Evolutionary conservation across 495 filamentous ascomycete genomes (phyloP), one percentile per base, ranked within the genome.

Genomic region (Penicillium subrubescens): DNA sequence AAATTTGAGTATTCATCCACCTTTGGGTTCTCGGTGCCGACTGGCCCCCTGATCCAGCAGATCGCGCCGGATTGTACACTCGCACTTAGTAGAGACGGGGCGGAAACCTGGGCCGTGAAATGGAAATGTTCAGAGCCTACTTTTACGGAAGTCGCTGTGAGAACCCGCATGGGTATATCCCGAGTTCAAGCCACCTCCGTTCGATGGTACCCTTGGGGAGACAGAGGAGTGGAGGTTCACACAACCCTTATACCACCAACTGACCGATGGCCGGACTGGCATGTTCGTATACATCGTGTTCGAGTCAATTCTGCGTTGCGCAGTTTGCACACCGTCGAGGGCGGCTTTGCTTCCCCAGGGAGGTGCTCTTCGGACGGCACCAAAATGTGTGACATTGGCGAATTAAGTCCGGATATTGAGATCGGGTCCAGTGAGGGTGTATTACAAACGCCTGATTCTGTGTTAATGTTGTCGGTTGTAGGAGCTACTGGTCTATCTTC

Each of bases 1-100:
- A 80, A 83, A 61, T 91, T 91, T 73, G 87, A 87, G 7, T 91
- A 91, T 73, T 86, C 82, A 48, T 85, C 84, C 43, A 80, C 86
- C 5, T 91, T 89, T 74, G 87, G 79, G 6, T 92, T 91, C 71
- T 62, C 59, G 0, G 64, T 67, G 2, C 64, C 64, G 8, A 67
- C 59, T 0, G 64, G 64, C 2, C 55, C 55, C 15, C 25, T 62
- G 8, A 62, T 67, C 15, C 60, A 62, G 8, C 64, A 67, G 31
- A 59, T 67, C 31, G 64, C 64, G 12, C 64, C 60, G 39, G 64
- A 67, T 14, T 62, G 60, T 29, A 67, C 56, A 2, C 19, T 67
- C 3, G 59, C 60, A 8, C 33, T 67, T 2, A 67, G 64, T 11
- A 44, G 64, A 46, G 64, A 67, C 34, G 64, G 59, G 5, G 64